Evolutionary conservation across 2,329 filamentous ascomycete species (phyloP).

Genomic region (Phaeosphaeria sp.): DNA sequence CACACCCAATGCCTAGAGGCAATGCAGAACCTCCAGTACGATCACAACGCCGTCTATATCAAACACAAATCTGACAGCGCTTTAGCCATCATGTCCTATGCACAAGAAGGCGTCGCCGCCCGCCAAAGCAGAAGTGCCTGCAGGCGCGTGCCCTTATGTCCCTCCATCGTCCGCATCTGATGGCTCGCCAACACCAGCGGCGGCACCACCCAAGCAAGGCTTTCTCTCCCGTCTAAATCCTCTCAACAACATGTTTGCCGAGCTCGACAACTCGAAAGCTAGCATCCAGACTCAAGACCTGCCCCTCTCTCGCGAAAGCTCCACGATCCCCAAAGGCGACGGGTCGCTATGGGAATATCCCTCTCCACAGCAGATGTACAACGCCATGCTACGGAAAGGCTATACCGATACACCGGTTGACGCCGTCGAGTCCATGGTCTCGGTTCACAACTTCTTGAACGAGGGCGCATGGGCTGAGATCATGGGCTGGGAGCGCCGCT

Average conservation of each 20-base stretch:
- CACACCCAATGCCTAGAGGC: conserved; percentile 56
- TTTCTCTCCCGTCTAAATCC: conserved; percentile 73
- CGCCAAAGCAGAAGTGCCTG: conserved; percentile 39
- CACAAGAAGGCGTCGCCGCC: conserved; percentile 57
- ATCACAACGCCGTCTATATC: conserved; percentile 15
- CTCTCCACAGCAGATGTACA: conserved; percentile 99
- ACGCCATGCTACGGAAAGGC: conserved; percentile 93
- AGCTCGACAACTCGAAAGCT: conserved; percentile 80
- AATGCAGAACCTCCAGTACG: conserved; percentile 63
- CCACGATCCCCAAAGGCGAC: conserved; percentile 88
- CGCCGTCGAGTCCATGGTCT: conserved; percentile 95
- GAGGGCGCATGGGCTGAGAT: conserved; percentile 98
- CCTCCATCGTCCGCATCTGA: conserved; percentile 48
- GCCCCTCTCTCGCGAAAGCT: conserved; percentile 80
- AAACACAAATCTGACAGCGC: conserved; percentile 18
- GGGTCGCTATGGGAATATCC: conserved; percentile 93
- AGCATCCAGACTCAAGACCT: conserved; percentile 75
- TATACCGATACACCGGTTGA: conserved; percentile 93
- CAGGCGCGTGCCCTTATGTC: conserved; percentile 58
- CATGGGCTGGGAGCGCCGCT: conserved; percentile 88
- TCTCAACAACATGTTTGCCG: conserved; percentile 94
- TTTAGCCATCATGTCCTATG: conserved; percentile 73
- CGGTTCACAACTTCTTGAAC: conserved; percentile 97
- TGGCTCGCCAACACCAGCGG: conserved; percentile 35
- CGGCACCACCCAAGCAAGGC: conserved; percentile 50